Evolutionary conservation across 305 asterid species (phyloP).

Genomic region (Salvia sclarea): DNA sequence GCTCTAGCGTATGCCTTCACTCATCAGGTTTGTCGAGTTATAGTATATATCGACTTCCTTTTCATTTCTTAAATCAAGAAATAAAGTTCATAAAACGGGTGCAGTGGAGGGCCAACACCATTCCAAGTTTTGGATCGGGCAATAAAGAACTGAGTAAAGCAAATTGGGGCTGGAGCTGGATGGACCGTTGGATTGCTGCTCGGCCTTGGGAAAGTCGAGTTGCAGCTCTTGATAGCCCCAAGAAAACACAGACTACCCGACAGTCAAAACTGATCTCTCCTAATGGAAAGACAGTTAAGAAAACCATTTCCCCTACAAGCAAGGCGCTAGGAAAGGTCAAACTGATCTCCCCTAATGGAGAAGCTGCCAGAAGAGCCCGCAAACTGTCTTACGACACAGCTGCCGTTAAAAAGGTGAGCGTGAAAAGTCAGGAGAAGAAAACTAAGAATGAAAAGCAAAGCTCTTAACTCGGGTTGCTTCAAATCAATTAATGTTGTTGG

Average conservation of each 20-base stretch:
- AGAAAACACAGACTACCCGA: slow-evolving; percentile 36
- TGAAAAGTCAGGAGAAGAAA: slow-evolving; percentile 43
- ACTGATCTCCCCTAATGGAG: slow-evolving; percentile 54
- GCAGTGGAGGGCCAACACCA: slow-evolving; percentile 87
- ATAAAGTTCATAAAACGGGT: not conserved
- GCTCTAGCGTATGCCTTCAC: slow-evolving; percentile 93
- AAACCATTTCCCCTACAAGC: slow-evolving; percentile 37
- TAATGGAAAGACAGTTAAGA: slow-evolving; percentile 36
- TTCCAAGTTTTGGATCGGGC: slow-evolving; percentile 50
- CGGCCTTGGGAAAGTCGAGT: slow-evolving; percentile 92
- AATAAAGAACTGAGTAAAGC: slow-evolving; percentile 54
- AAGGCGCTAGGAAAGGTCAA: slow-evolving; percentile 46
- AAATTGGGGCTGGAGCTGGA: slow-evolving; percentile 99
- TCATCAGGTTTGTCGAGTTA: slow-evolving; percentile 63
- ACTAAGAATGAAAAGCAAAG: slow-evolving; percentile 31
- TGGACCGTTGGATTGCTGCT: slow-evolving; percentile 90
- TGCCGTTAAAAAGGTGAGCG: slow-evolving; percentile 46
- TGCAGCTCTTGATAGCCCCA: slow-evolving; percentile 48
- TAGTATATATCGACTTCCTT: slow-evolving; percentile 2
- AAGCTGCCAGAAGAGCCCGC: slow-evolving; percentile 46
- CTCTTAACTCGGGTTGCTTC: slow-evolving; percentile 16
- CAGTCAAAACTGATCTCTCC: slow-evolving; percentile 29
- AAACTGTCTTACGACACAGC: slow-evolving; percentile 51
- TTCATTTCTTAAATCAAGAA: not conserved
- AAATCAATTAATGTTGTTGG: not conserved